Evolutionary conservation across 148 eudicot genomes (phyloP).

Genomic region (Polygonum aviculare): DNA sequence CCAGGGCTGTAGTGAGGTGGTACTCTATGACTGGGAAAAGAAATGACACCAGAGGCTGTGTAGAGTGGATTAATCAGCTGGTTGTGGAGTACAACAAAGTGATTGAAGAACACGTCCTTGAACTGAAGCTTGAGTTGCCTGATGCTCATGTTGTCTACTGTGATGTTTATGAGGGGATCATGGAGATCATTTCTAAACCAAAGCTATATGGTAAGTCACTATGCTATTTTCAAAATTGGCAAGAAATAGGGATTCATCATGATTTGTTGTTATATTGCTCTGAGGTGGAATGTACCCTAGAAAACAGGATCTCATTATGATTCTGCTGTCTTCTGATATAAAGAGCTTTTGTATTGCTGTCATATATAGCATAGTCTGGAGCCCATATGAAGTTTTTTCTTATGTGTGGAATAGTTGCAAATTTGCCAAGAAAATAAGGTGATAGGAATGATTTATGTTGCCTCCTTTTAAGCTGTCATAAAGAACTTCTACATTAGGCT

Average conservation of each 20-base stretch:
- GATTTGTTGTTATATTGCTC: not conserved
- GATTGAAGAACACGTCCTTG: slow-evolving; percentile 34
- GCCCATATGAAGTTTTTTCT: too few species aligned
- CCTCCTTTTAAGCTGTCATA: not conserved
- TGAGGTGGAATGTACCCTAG: not conserved
- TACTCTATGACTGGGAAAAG: slow-evolving; percentile 16
- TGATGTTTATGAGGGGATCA: slow-evolving; percentile 46
- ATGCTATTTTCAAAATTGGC: not conserved
- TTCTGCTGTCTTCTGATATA: too few species aligned
- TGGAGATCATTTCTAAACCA: slow-evolving; percentile 40
- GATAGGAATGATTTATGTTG: not conserved
- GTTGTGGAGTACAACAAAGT: slow-evolving; percentile 36
- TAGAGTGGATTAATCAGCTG: slow-evolving; percentile 35
- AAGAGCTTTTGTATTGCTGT: too few species aligned
- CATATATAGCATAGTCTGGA: too few species aligned
- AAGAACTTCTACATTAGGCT: not conserved
- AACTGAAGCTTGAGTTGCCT: slow-evolving; percentile 27
- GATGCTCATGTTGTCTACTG: slow-evolving; percentile 46
- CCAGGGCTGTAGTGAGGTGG: slow-evolving; percentile 27
- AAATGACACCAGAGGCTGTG: slow-evolving; percentile 25
- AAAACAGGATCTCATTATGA: too few species aligned
- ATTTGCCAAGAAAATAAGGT: not conserved
- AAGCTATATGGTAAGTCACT: slow-evolving; percentile 27
- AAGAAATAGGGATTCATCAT: not conserved
- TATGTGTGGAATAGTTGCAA: too few species aligned